phyloP scores from a whole-genome alignment of 1,139 yeast species.

The Debaryomyces singareniensis region DNA sequence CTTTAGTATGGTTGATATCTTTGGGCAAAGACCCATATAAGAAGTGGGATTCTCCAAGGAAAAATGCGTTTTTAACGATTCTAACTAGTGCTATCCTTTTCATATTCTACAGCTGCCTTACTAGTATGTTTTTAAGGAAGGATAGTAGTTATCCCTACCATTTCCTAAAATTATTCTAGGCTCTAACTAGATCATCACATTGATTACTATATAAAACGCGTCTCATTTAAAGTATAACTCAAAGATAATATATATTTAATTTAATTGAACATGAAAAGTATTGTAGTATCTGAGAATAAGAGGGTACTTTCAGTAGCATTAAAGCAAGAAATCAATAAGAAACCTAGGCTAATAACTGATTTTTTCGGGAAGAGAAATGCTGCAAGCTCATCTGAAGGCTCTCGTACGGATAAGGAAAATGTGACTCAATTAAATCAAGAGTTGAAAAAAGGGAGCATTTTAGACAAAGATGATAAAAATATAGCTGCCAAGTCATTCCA shows the following conservation, averaged over 20 bases:
- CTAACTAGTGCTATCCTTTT: slow-evolving; percentile 17
- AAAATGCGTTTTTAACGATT: slow-evolving; percentile 10
- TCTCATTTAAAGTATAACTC: too few relatives aligned
- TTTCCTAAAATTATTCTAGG: slow-evolving; percentile 23
- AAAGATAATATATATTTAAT: too few relatives aligned
- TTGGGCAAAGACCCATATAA: slow-evolving; percentile 21
- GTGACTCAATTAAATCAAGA: slow-evolving; percentile 1
- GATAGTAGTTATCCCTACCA: slow-evolving; percentile 36
- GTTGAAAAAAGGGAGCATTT: background rate
- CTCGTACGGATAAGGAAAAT: slow-evolving; percentile 2
- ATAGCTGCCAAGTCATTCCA: background rate
- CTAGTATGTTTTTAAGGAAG: slow-evolving; percentile 35
- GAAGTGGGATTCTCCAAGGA: background rate
- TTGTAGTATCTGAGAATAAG: background rate
- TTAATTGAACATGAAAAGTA: background rate
- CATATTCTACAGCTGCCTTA: slow-evolving; percentile 29
- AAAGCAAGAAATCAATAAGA: slow-evolving; percentile 3
- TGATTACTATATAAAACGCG: slow-evolving; percentile 1
- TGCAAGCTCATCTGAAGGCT: slow-evolving; percentile 3
- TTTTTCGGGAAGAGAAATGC: slow-evolving; percentile 15
- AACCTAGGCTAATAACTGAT: slow-evolving; percentile 16
- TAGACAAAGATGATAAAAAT: background rate
- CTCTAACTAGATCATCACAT: background rate
- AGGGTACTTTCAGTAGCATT: background rate
- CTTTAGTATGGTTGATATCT: slow-evolving; percentile 32